A percentile compares a stretch with the other conserved stretches of the same genome.
These are phyloP conservation scores for Ambrosia hybrid DNA, from an alignment of 140 eudicot genomes.

Conservation along the genomic window DNA sequence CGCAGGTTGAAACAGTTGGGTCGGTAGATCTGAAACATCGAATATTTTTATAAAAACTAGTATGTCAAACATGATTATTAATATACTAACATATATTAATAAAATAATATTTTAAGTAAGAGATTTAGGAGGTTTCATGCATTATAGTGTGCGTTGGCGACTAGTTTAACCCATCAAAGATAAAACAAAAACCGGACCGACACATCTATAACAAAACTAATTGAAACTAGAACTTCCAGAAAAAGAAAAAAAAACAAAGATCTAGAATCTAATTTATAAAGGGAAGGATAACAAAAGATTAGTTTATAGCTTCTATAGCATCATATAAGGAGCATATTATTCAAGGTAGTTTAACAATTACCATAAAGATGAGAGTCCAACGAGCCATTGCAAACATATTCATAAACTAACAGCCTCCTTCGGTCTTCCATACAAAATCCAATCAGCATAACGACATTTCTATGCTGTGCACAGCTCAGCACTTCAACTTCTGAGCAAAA, in stretches of 20 bases:
- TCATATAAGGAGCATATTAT: not conserved
- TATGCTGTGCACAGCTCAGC: constrained; percentile 95
- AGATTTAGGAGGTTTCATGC: not conserved
- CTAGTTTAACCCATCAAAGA: not conserved
- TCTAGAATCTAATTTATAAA: no score
- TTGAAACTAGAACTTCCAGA: not conserved
- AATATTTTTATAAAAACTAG: no score
- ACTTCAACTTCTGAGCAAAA: constrained; percentile 98
- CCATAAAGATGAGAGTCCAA: constrained; percentile 94
- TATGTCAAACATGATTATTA: no score
- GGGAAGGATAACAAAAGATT: no score
- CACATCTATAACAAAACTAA: not conserved
- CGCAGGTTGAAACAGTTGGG: not conserved
- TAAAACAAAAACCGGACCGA: not conserved
- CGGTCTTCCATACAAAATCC: constrained; percentile 96
- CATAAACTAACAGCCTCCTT: constrained; percentile 83
- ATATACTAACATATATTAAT: not conserved
- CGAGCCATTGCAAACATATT: constrained; percentile 90
- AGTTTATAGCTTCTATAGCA: not conserved
- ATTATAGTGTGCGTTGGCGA: not conserved
- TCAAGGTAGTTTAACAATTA: constrained; percentile 31
- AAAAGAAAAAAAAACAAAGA: no score
- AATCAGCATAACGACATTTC: constrained; percentile 91
- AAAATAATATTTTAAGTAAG: not conserved
- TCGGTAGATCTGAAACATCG: no score